These are phyloP conservation scores for Aegilops sharonensis DNA, from an alignment of 176 grass and related monocot species.

Conservation along the genomic window DNA sequence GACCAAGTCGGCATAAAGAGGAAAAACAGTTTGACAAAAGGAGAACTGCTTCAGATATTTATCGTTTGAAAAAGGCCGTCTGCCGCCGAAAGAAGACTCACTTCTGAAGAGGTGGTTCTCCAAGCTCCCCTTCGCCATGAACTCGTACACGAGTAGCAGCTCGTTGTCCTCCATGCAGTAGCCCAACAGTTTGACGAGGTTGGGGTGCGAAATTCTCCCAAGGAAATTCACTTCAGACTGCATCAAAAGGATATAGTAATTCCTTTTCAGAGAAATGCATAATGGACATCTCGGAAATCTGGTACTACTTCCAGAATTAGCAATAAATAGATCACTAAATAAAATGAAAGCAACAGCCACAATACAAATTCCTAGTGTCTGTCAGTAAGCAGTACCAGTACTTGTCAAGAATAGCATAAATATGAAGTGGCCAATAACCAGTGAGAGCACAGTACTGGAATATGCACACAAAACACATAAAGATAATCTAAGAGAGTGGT, in stretches of 20 bases:
- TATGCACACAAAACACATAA: background rate
- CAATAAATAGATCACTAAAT: background rate
- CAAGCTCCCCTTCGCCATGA: slow-evolving; percentile 80
- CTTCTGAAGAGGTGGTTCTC: slow-evolving; percentile 95
- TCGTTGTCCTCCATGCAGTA: slow-evolving; percentile 85
- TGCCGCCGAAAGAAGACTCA: slow-evolving; percentile 48
- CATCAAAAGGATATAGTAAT: slow-evolving; percentile 2
- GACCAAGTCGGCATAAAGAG: slow-evolving; percentile 48
- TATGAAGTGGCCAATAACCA: background rate
- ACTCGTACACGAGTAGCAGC: slow-evolving; percentile 84
- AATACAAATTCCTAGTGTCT: background rate
- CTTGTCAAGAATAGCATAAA: background rate
- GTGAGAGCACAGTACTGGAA: background rate
- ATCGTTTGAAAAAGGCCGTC: slow-evolving; percentile 22
- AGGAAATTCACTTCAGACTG: slow-evolving; percentile 97
- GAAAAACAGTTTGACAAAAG: slow-evolving; percentile 26
- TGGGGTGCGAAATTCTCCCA: slow-evolving; percentile 81
- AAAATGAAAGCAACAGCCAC: background rate
- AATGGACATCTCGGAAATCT: background rate
- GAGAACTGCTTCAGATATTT: slow-evolving; percentile 23
- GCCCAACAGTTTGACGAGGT: slow-evolving; percentile 82
- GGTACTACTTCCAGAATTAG: background rate
- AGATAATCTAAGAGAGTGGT: too few relatives aligned
- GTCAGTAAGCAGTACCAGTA: background rate
- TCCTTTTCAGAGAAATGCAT: background rate